These are phyloP conservation scores for Phylloporus sp. DNA, from an alignment of 768 basidiomycete species.

Conservation along the genomic window DNA sequence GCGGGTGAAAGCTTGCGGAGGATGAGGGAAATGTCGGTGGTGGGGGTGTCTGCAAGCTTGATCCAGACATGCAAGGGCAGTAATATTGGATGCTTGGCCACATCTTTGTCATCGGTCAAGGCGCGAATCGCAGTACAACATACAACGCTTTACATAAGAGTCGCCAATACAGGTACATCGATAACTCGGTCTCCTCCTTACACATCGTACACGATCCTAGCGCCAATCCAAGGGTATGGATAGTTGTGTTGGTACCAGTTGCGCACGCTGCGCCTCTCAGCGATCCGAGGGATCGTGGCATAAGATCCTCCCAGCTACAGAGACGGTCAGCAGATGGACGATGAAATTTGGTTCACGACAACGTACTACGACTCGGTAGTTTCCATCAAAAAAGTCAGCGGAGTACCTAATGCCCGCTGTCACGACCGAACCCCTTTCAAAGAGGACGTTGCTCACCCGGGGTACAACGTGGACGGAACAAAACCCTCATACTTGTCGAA, in stretches of 20 bases:
- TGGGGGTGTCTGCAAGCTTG: constrained; percentile 47
- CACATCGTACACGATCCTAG: constrained; percentile 55
- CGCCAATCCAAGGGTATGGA: constrained; percentile 84
- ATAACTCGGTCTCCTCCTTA: constrained; percentile 1
- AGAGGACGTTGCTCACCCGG: constrained; percentile 56
- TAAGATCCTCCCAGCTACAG: constrained; percentile 84
- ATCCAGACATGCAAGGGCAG: constrained; percentile 61
- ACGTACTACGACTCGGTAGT: constrained; percentile 85
- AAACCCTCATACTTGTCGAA: constrained; percentile 74
- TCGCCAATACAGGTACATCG: constrained; percentile 7
- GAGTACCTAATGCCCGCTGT: constrained; percentile 51
- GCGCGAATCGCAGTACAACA: no score
- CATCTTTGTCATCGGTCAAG: no score
- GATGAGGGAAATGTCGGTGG: constrained; percentile 76
- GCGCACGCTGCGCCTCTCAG: constrained; percentile 67
- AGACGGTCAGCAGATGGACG: neutral
- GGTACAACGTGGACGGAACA: constrained; percentile 71
- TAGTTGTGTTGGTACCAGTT: constrained; percentile 96
- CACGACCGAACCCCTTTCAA: neutral
- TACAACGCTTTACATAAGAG: constrained; percentile 16
- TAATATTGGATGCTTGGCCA: constrained; percentile 55
- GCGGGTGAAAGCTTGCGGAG: constrained; percentile 72
- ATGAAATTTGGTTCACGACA: neutral
- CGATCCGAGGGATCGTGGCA: constrained; percentile 77
- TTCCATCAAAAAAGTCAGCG: constrained; percentile 85